Evolutionary conservation across 345 rosid genomes (phyloP), one percentile per base, ranked within the genome.

Genomic region (Orychophragmus violaceus): DNA sequence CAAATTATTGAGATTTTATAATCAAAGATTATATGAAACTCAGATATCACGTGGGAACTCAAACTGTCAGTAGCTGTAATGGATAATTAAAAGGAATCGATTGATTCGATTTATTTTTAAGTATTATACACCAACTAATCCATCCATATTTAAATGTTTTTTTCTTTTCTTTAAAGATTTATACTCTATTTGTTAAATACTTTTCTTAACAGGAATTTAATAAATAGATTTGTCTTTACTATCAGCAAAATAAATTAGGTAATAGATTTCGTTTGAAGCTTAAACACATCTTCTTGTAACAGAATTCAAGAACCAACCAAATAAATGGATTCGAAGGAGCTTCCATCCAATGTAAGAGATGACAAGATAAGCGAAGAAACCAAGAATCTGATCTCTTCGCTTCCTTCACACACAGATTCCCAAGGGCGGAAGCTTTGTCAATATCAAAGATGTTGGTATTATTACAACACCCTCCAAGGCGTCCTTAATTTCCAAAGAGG

Each of bases 381-480:
- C 13, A 60, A 37, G 5, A 36, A 1, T 24, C 25, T 60, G 68
- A 50, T 70, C 53, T 61, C 62, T 37, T 51, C 46, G 5, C 74
- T 70, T 50, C 62, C 68, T 52, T 29, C 23, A 8, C 3, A 41
- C 14, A 3, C 32, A 23, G 35, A 42, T 62, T 8, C 0, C 27
- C 2, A 4, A 14, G 56, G 45, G 21, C 11, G 0, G 5, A 62
- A 55, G 48, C 45, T 70, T 30, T 54, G 48, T 4, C 22, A 21
- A n/a, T 70, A 70, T 44, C 79, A 83, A 5, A 86, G 86, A 3
- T 82, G 77, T 44, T 83, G 88, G 91, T 72, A 75, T 63, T 1
- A 64, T 5, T 37, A 66, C 8, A 74, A 79, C 37, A 48, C 68
- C 36, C 70, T 83, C 5, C 72, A 74, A 74, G 82, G 77, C 0